phyloP scores from a whole-genome alignment of 371 early-diverging fungal species.

The Apophysomyces elegans region DNA sequence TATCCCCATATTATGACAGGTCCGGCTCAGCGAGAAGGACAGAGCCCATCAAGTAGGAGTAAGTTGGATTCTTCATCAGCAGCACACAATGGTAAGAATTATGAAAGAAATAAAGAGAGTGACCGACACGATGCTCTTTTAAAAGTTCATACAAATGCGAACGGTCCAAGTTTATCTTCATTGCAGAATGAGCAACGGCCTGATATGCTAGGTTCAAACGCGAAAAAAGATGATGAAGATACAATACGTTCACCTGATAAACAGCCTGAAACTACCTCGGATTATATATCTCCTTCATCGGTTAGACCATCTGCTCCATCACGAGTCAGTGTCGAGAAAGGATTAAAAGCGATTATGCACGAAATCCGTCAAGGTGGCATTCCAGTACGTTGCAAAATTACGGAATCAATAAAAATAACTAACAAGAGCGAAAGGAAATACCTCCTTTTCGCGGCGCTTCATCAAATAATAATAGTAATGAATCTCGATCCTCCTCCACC shows the following conservation, averaged over 20 bases:
- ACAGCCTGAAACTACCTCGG: no score
- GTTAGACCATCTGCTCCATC: not conserved
- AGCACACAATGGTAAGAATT: not conserved
- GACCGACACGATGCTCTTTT: not conserved
- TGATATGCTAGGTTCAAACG: no score
- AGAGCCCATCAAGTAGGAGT: not conserved
- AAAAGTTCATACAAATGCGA: not conserved
- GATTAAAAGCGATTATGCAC: not conserved
- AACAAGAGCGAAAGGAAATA: not conserved
- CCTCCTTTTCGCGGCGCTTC: not conserved
- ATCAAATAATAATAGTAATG: not conserved
- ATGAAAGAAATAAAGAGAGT: not conserved
- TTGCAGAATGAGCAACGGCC: no score
- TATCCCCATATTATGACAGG: not conserved
- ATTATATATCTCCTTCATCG: no score
- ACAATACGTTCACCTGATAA: no score
- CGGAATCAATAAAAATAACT: not conserved
- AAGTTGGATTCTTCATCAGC: not conserved
- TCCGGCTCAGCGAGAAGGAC: slow-evolving; percentile 3
- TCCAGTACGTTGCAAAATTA: not conserved
- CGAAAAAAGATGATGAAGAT: no score
- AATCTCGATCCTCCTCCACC: not conserved
- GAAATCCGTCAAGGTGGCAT: not conserved
- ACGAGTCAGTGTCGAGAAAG: not conserved
- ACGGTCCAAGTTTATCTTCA: no score